phyloP scores from a whole-genome alignment of 805 yeast species.

The Dipodascus albidus region DNA sequence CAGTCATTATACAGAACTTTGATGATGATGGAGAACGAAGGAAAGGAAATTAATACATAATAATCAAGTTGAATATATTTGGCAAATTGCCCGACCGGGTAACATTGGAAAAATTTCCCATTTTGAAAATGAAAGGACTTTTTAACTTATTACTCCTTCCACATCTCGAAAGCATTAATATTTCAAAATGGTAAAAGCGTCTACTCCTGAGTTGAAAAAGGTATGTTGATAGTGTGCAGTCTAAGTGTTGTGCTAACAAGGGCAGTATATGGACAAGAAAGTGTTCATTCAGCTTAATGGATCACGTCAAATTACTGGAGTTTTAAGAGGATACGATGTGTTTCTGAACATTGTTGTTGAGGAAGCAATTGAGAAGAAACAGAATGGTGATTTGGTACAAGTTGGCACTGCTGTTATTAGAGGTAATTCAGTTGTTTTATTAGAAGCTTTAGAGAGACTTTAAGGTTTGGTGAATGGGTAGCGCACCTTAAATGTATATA shows the following conservation, averaged over 20 bases:
- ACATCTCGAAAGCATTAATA: too few species aligned
- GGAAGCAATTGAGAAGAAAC: constrained; percentile 52
- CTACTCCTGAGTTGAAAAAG: constrained; percentile 25
- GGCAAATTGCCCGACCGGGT: constrained; percentile 1
- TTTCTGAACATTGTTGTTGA: constrained; percentile 62
- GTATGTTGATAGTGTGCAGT: constrained; percentile 9
- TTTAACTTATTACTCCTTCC: neutral
- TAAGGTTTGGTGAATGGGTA: neutral
- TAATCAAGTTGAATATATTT: neutral
- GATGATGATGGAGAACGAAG: neutral
- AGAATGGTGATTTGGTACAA: constrained; percentile 37
- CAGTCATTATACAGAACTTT: neutral
- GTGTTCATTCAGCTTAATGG: constrained; percentile 70
- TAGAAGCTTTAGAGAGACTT: constrained; percentile 34
- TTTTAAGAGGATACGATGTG: constrained; percentile 74
- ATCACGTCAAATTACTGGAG: constrained; percentile 66
- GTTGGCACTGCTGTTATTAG: constrained; percentile 62
- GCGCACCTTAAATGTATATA: neutral
- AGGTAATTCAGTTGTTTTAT: constrained; percentile 66
- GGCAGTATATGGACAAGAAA: constrained; percentile 69
- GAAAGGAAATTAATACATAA: neutral
- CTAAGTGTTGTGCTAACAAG: neutral
- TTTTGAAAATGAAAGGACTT: neutral
- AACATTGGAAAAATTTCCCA: neutral
- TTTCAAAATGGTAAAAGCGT: constrained; percentile 13